phyloP scores from a whole-genome alignment of 202 grass and related monocot genomes.

The Alloteropsis angusta region DNA sequence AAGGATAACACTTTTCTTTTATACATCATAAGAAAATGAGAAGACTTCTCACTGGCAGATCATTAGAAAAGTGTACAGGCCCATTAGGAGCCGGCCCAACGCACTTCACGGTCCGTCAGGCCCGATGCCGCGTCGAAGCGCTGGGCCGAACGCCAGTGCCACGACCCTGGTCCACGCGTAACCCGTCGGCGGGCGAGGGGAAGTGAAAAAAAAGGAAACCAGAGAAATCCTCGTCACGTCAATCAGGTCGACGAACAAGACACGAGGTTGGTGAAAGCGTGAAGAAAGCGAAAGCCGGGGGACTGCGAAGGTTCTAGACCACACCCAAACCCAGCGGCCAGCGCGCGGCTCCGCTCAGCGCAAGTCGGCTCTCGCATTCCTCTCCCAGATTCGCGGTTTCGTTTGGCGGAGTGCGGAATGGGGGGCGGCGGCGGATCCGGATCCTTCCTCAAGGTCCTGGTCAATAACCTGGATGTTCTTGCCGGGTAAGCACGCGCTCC shows the following conservation, averaged over 20 bases:
- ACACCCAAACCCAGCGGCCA: not conserved
- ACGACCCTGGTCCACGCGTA: not conserved
- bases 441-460: slow-evolving; percentile 78
- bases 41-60: no score
- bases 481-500: slow-evolving; percentile 61
- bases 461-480: slow-evolving; percentile 75
- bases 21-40: no score
- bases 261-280: slow-evolving; percentile 5
- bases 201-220: not conserved
- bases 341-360: slow-evolving; percentile 2
- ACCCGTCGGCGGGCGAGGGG: not conserved
- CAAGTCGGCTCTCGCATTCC: not conserved
- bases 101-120: no score
- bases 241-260: not conserved
- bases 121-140: no score
- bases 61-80: no score
- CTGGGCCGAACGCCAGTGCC: no score
- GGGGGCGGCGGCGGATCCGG: slow-evolving; percentile 59
- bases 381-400: slow-evolving; percentile 1
- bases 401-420: slow-evolving; percentile 13
- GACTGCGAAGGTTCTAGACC: slow-evolving; percentile 14
- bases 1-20: no score
- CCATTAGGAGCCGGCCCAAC: no score
- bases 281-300: slow-evolving; percentile 14
- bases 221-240: not conserved